Percentiles rank a stretch among this genome's conserved stretches.
phyloP scores from a whole-genome alignment of 2,329 filamentous ascomycete genomes.

The Xylariaceae sp. region DNA sequence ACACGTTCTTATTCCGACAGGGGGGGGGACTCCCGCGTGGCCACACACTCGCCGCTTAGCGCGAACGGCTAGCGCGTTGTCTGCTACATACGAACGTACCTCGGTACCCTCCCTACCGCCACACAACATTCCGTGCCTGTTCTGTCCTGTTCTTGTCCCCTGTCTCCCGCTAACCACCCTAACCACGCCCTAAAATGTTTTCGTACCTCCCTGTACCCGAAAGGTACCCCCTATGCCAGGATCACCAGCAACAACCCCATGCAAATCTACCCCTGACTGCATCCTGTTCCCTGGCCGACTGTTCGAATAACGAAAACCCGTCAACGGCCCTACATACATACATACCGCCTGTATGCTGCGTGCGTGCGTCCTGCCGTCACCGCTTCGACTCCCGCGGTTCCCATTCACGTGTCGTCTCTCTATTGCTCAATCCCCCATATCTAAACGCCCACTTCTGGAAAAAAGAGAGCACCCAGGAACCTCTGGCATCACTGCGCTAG shows the following conservation, averaged over 20 bases:
- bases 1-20: constrained; percentile 1
- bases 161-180: too few relatives aligned
- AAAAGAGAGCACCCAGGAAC: background rate
- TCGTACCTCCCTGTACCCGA: too few relatives aligned
- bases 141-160: background rate
- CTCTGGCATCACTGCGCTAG: constrained; percentile 10
- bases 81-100: background rate
- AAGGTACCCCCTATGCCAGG: background rate
- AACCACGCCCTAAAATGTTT: too few relatives aligned
- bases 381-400: constrained; percentile 6
- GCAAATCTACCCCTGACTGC: background rate
- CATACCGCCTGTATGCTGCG: background rate
- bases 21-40: constrained; percentile 5
- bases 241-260: background rate
- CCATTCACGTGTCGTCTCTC: constrained; percentile 17
- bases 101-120: background rate
- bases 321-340: background rate
- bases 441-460: background rate
- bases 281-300: background rate
- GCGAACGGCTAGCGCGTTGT: background rate
- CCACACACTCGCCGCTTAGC: background rate
- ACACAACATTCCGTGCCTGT: background rate
- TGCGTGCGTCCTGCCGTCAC: background rate
- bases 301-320: background rate
- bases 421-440: constrained; percentile 15